Conservation (phyloP, 176 grass and related monocot species). For the Oryza glumipatula region DNA sequence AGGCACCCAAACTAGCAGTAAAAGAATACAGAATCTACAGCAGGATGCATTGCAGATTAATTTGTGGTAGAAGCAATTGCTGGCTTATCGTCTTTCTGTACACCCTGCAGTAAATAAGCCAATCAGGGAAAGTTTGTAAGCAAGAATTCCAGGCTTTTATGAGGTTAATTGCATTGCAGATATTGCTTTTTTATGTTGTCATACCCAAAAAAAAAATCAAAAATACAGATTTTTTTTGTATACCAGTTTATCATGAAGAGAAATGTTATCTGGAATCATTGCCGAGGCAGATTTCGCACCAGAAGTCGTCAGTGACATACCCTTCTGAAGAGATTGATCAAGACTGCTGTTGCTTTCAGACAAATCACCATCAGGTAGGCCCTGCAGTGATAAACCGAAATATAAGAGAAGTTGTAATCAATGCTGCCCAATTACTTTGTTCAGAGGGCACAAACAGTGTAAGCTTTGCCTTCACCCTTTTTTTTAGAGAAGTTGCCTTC, state of each 20-base stretch:
- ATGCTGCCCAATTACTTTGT: no score
- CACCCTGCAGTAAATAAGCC: background rate
- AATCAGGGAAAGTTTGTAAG: background rate
- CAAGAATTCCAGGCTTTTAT: background rate
- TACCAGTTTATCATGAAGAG: slow-evolving; percentile 33
- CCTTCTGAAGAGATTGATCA: slow-evolving; percentile 25
- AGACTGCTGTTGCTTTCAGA: slow-evolving; percentile 12
- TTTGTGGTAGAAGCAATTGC: background rate
- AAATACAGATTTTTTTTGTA: background rate
- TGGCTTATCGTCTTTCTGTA: background rate
- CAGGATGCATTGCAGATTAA: background rate
- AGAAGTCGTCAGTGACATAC: slow-evolving; percentile 23
- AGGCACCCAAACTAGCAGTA: background rate
- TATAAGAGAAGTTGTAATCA: background rate
- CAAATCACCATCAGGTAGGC: slow-evolving; percentile 16
- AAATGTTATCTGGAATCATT: background rate
- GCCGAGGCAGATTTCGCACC: slow-evolving; percentile 17
- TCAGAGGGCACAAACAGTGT: background rate
- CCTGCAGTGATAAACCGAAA: slow-evolving; percentile 4
- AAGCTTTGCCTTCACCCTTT: background rate
- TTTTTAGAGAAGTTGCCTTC: background rate
- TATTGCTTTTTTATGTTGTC: background rate
- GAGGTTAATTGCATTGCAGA: background rate
- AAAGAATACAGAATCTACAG: background rate
- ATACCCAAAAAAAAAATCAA: no score